Evolutionary conservation across 352 stramenopile species (phyloP).

Genomic region (Phytophthora multivora): DNA sequence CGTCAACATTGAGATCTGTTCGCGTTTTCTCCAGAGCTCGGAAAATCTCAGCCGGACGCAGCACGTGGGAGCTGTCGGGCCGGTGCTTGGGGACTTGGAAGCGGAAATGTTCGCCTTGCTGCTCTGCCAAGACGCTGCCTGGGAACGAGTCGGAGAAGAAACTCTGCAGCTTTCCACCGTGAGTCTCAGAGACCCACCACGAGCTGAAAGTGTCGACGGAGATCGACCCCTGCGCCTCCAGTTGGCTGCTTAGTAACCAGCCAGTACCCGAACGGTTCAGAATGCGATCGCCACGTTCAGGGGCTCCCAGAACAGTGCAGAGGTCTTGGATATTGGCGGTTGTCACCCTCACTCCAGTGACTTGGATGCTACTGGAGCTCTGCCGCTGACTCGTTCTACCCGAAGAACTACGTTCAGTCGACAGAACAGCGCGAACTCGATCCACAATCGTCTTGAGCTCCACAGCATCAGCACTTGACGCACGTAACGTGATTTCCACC

Average conservation of each 20-base stretch:
- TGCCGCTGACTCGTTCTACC: constrained; percentile 18
- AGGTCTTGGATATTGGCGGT: constrained; percentile 37
- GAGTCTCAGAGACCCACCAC: constrained; percentile 63
- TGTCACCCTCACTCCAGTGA: constrained; percentile 21
- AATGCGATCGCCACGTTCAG: constrained; percentile 31
- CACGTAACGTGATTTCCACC: constrained; percentile 75
- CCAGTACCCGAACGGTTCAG: constrained; percentile 29
- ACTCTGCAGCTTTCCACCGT: constrained; percentile 37
- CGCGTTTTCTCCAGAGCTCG: constrained; percentile 71
- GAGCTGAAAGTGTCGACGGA: constrained; percentile 50
- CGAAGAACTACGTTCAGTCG: constrained; percentile 9
- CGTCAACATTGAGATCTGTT: constrained; percentile 55
- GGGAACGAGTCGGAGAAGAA: constrained; percentile 50
- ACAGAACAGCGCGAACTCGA: constrained; percentile 15
- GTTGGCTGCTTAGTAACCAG: constrained; percentile 49
- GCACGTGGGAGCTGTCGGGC: constrained; percentile 5
- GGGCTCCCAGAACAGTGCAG: constrained; percentile 34
- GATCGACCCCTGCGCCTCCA: constrained; percentile 45
- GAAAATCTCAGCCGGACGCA: constrained; percentile 68
- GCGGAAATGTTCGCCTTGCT: constrained; percentile 71
- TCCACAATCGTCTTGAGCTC: constrained; percentile 21
- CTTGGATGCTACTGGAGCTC: constrained; percentile 9
- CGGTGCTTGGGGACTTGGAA: constrained; percentile 71
- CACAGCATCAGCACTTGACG: constrained; percentile 12
- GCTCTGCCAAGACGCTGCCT: constrained; percentile 56